Conservation (phyloP, 2,329 filamentous ascomycete genomes). For the Tolypocladium sp. region DNA sequence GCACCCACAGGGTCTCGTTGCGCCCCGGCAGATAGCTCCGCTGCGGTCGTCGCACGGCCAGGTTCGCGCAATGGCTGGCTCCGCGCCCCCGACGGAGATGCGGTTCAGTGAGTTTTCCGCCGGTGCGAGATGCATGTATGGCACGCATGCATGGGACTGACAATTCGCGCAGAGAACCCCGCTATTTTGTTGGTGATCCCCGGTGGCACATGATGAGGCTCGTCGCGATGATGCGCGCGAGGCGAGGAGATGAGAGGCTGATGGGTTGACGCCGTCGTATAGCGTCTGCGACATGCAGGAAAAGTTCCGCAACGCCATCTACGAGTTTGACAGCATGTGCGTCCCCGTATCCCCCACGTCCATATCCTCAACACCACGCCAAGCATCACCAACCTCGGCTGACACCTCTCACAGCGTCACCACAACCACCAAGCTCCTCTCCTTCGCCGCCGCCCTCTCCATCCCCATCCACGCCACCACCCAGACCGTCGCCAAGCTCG, state of each 20-base stretch:
- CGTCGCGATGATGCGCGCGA: neutral
- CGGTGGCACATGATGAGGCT: neutral
- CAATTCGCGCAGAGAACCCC: constrained; percentile 29
- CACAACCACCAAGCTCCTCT: constrained; percentile 61
- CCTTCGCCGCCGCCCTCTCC: constrained; percentile 52
- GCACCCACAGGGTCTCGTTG: neutral
- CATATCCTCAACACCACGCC: neutral
- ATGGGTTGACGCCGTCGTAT: constrained; percentile 22
- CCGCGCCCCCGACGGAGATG: constrained; percentile 10
- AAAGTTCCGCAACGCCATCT: constrained; percentile 76
- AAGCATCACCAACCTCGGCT: neutral
- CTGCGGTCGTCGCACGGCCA: neutral
- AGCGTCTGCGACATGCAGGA: constrained; percentile 95
- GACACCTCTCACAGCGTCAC: constrained; percentile 39
- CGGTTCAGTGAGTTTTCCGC: constrained; percentile 24
- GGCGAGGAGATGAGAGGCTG: neutral
- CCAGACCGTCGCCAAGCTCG: constrained; percentile 70
- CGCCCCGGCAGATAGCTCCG: neutral
- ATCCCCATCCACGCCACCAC: constrained; percentile 83
- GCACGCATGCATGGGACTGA: neutral
- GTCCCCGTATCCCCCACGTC: constrained; percentile 8
- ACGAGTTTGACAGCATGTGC: constrained; percentile 76
- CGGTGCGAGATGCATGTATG: neutral
- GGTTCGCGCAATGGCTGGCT: constrained; percentile 4
- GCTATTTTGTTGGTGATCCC: constrained; percentile 37